phyloP scores from a whole-genome alignment of 1,284 basidiomycete genomes.

The Microbotryum scabiosae region DNA sequence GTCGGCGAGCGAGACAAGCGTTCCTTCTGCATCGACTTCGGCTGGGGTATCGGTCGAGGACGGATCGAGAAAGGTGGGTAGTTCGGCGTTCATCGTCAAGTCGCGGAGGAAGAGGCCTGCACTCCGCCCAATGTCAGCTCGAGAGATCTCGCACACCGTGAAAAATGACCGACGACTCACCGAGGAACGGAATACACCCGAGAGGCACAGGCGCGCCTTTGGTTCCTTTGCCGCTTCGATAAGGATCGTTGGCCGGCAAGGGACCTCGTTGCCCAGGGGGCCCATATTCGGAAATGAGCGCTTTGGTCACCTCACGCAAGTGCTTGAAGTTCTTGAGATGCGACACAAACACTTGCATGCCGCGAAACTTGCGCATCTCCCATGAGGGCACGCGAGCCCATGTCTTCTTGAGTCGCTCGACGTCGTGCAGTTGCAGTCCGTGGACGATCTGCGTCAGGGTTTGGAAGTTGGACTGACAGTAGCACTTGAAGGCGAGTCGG shows the following conservation, averaged over 20 bases:
- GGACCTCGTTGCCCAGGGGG: constrained; percentile 45
- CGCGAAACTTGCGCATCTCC: constrained; percentile 67
- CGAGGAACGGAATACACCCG: constrained; percentile 66
- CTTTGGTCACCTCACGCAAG: constrained; percentile 57
- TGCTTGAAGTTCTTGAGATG: constrained; percentile 51
- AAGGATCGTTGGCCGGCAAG: constrained; percentile 16
- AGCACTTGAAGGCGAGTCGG: constrained; percentile 80
- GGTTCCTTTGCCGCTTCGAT: constrained; percentile 24
- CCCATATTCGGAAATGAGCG: constrained; percentile 51
- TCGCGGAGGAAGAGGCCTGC: constrained; percentile 65
- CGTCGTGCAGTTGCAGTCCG: constrained; percentile 65
- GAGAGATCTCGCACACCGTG: too few species aligned
- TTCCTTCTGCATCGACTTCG: constrained; percentile 49
- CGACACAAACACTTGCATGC: constrained; percentile 62
- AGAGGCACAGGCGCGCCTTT: not conserved
- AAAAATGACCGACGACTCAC: constrained; percentile 42
- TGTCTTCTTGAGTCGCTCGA: constrained; percentile 58
- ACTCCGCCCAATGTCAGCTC: not conserved
- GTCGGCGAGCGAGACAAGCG: constrained; percentile 6
- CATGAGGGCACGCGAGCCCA: constrained; percentile 62
- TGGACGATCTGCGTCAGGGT: constrained; percentile 72
- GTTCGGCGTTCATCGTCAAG: constrained; percentile 54
- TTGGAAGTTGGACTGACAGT: constrained; percentile 67
- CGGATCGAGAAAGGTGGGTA: constrained; percentile 74
- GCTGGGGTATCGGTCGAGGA: constrained; percentile 62